Base-by-base conservation (phyloP, 75 land plant species). In the Pseudotsuga menziesii region DNA sequence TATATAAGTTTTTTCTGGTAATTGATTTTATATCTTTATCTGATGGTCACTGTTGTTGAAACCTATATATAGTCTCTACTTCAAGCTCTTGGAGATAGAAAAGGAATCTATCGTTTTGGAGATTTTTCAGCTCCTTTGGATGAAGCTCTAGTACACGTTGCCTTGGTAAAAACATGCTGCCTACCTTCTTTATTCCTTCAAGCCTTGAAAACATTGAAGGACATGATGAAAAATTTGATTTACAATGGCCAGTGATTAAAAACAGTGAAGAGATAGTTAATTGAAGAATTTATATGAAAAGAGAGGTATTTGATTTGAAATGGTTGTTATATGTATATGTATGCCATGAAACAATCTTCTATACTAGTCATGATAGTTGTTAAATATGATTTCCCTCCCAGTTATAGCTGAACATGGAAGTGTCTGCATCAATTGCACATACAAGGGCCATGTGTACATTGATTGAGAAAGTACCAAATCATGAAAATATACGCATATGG, bases 101-200 rank as follows among this genome's bases (percentile, higher is more conserved):
- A 91, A 82, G 99, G 97, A 27, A 96, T 96, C 48, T 61, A 88
- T 66, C 84, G 99, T 44, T 96, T 92, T 85, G 99, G 99, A 9
- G 90, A 94, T 75, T 96, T 96, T 73, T 78, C 93, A 39, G 99
- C 98, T 73, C 98, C 99, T 54, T 85, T 96, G 27, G 99, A 96
- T 88, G 98, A 96, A 82, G 99, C 99, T 58, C 87, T 91, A 29
- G 81, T 96, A 39, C 91, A 96, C 76, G 99, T 96, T 76, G 82
- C 87, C 56, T 59, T 96, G 98, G 99, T 96, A 79, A 75, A 61
- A 41, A 4, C 72, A 41, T 69, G 17, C 72, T 39, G n/a, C 72
- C n/a, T 9, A 41, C 54, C 2, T 17, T 6, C 20, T 69, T 41
- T 41, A 17, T 41, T 0, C 23, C 11, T 69, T 19, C 41, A 41